Evolutionary conservation across 2,329 filamentous ascomycete species (phyloP).

Genomic region (Scedosporium apiospermum): DNA sequence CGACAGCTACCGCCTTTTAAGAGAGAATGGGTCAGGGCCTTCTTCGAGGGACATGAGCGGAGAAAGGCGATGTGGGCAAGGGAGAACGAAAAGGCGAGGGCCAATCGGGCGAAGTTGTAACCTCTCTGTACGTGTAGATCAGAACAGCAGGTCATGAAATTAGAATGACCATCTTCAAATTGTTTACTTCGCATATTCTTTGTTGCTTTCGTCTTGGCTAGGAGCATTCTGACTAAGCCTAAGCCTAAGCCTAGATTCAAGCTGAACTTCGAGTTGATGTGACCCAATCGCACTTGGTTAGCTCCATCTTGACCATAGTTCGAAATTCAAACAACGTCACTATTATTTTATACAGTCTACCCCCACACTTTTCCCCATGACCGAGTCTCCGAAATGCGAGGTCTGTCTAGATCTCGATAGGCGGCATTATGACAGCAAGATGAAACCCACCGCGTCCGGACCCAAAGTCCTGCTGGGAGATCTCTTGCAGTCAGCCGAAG

Average conservation of each 20-base stretch:
- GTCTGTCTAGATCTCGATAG: neutral
- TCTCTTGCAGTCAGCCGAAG: neutral
- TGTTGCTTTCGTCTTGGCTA: no score
- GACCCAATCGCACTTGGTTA: no score
- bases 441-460: neutral
- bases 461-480: neutral
- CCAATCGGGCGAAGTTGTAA: neutral
- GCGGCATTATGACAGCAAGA: neutral
- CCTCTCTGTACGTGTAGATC: neutral
- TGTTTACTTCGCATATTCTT: no score
- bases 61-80: slow-evolving; percentile 1
- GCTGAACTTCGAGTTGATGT: no score
- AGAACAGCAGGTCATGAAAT: neutral
- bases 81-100: neutral
- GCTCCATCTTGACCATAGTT: no score
- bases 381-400: neutral
- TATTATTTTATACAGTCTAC: neutral
- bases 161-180: no score
- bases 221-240: no score
- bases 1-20: neutral
- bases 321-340: neutral
- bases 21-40: slow-evolving; percentile 5
- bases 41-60: slow-evolving; percentile 3
- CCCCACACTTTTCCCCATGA: neutral
- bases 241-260: no score